Evolutionary conservation across 208 protist species (phyloP).

Genomic region (Leishmania gerbilli): DNA sequence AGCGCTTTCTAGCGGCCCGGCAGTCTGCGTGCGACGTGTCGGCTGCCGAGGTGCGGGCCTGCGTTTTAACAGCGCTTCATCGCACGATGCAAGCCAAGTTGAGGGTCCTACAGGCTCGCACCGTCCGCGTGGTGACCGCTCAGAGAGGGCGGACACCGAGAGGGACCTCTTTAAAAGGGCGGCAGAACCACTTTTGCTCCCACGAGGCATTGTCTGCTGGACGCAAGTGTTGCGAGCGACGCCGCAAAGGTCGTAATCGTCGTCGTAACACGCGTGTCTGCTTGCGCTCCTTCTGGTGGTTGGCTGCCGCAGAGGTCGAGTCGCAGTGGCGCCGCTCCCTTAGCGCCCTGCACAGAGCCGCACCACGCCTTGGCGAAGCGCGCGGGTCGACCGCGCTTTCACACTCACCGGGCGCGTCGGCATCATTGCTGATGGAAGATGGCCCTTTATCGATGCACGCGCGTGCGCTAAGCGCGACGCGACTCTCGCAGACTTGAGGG

Average conservation of each 20-base stretch:
- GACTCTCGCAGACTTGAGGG: background rate
- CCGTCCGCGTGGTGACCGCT: background rate
- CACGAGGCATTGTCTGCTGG: background rate
- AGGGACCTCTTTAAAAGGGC: background rate
- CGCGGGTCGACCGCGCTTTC: background rate
- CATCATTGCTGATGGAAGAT: constrained; percentile 9
- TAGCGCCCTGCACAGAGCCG: background rate
- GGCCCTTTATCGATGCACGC: constrained; percentile 18
- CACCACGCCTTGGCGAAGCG: background rate
- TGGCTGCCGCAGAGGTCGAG: constrained; percentile 19
- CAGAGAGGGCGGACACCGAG: background rate
- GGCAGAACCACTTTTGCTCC: background rate
- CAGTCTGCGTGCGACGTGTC: constrained; percentile 54
- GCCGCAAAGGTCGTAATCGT: background rate
- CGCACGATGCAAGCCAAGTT: constrained; percentile 46
- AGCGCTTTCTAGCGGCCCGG: constrained; percentile 15
- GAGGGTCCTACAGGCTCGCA: constrained; percentile 11
- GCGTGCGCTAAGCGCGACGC: constrained; percentile 15
- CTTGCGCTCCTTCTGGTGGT: constrained; percentile 37
- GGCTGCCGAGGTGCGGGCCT: constrained; percentile 42
- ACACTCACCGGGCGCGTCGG: background rate
- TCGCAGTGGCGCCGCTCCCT: constrained; percentile 24
- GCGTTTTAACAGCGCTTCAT: constrained; percentile 48
- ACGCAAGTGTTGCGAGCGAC: background rate
- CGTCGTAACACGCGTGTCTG: background rate